Conservation (phyloP, 495 filamentous ascomycete species). For the Trichoderma asperelloides region DNA sequence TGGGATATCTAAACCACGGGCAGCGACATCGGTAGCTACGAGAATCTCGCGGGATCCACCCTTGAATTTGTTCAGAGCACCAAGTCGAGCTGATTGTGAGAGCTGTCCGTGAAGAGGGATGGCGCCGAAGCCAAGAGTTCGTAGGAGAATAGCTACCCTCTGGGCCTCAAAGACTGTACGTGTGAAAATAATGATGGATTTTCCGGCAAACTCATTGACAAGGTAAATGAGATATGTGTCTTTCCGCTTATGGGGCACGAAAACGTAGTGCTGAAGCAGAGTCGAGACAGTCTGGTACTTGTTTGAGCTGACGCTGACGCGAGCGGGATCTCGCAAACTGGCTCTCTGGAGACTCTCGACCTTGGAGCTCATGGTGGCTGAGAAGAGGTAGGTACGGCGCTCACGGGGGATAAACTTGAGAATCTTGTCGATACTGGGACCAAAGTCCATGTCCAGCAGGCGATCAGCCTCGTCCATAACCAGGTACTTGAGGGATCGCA, state of each 20-base stretch:
- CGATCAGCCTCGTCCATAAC: slow-evolving; percentile 95
- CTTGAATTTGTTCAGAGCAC: slow-evolving; percentile 80
- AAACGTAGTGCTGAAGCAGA: slow-evolving; percentile 70
- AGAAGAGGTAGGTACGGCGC: slow-evolving; percentile 79
- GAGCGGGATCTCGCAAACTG: slow-evolving; percentile 59
- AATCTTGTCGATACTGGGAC: slow-evolving; percentile 84
- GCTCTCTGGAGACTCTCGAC: slow-evolving; percentile 88
- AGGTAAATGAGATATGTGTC: slow-evolving; percentile 83
- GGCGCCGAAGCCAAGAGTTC: slow-evolving; percentile 66
- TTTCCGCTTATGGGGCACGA: slow-evolving; percentile 84
- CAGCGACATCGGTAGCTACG: slow-evolving; percentile 92
- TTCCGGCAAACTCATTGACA: slow-evolving; percentile 74
- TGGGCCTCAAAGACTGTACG: slow-evolving; percentile 91
- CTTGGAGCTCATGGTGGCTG: slow-evolving; percentile 86
- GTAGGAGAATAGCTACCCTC: slow-evolving; percentile 69
- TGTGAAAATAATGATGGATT: slow-evolving; percentile 80
- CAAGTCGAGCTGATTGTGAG: slow-evolving; percentile 73
- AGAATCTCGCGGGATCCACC: slow-evolving; percentile 68
- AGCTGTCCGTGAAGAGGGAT: slow-evolving; percentile 90
- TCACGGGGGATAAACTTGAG: slow-evolving; percentile 81
- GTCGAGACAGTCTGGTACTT: slow-evolving; percentile 87
- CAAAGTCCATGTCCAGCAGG: slow-evolving; percentile 90
- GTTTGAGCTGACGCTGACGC: slow-evolving; percentile 62
- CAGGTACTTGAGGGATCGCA: slow-evolving; percentile 70
- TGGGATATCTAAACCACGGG: slow-evolving; percentile 90